These are phyloP conservation scores for Grammothele lineata DNA, from an alignment of 768 basidiomycete species.

Conservation along the genomic window DNA sequence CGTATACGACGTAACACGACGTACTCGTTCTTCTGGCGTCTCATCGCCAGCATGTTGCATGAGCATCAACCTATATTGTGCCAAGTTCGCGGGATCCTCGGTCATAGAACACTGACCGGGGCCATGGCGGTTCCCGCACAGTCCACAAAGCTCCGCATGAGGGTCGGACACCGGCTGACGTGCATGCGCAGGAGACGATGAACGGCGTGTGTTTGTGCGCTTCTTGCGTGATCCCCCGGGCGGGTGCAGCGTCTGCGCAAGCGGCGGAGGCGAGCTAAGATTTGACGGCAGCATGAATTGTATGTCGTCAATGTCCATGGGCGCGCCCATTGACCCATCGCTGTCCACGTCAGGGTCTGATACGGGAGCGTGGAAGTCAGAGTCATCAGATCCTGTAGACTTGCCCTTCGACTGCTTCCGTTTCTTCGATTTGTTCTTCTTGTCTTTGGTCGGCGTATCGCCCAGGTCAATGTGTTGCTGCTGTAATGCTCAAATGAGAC, in stretches of 20 bases:
- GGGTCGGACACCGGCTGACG: neutral
- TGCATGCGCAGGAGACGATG: neutral
- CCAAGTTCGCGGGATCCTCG: constrained; percentile 57
- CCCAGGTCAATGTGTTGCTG: constrained; percentile 28
- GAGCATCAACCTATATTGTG: constrained; percentile 66
- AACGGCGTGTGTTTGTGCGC: neutral
- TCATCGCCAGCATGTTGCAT: constrained; percentile 63
- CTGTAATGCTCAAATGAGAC: constrained; percentile 2
- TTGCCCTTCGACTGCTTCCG: constrained; percentile 30
- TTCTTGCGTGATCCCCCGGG: too few relatives aligned
- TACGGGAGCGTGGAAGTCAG: constrained; percentile 33
- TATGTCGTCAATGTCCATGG: constrained; percentile 10
- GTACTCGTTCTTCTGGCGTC: constrained; percentile 59
- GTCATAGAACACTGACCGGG: constrained; percentile 67
- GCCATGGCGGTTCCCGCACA: constrained; percentile 53
- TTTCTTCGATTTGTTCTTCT: constrained; percentile 16
- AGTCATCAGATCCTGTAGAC: constrained; percentile 33
- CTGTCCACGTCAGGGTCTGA: constrained; percentile 22
- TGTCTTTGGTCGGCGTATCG: constrained; percentile 33
- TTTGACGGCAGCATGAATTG: too few relatives aligned
- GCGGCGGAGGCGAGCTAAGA: too few relatives aligned
- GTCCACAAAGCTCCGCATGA: constrained; percentile 40
- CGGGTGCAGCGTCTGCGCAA: too few relatives aligned
- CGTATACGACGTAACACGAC: constrained; percentile 16
- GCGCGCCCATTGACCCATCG: constrained; percentile 6